A percentile compares a stretch with the other conserved stretches of the same genome.
Evolutionary conservation across 1,139 yeast genomes (phyloP).

Genomic region (Pichia sp.): DNA sequence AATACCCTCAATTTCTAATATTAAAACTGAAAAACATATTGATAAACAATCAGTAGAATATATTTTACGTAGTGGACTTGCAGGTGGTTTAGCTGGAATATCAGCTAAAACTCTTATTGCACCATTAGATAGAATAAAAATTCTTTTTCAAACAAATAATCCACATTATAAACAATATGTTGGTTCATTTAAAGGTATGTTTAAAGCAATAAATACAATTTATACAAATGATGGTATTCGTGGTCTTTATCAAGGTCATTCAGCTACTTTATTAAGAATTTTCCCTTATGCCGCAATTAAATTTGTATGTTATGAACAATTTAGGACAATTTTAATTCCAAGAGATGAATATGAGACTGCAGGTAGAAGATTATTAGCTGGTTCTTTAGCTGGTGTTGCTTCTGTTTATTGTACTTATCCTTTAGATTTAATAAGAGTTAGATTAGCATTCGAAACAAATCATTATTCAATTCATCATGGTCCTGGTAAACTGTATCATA

Average conservation of each 20-base stretch:
- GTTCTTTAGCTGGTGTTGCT: conserved; percentile 81
- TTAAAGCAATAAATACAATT: conserved; percentile 65
- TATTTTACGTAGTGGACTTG: conserved; percentile 75
- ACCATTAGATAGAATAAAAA: conserved; percentile 91
- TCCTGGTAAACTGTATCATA: conserved; percentile 50
- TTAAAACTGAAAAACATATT: conserved; percentile 21
- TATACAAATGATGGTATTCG: conserved; percentile 62
- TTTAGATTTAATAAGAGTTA: conserved; percentile 78
- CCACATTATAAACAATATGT: conserved; percentile 79
- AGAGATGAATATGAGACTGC: conserved; percentile 70
- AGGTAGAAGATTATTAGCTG: conserved; percentile 74
- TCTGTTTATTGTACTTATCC: conserved; percentile 92
- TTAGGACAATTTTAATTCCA: conserved; percentile 74
- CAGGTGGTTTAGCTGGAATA: conserved; percentile 95
- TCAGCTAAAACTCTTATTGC: conserved; percentile 94
- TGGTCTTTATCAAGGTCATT: conserved; percentile 93
- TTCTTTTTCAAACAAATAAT: conserved; percentile 88
- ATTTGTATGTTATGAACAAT: conserved; percentile 95
- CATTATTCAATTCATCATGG: conserved; percentile 29
- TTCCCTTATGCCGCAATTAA: conserved; percentile 98
- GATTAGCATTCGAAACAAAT: conserved; percentile 82
- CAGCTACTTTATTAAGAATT: conserved; percentile 82
- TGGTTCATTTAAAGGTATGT: conserved; percentile 74
- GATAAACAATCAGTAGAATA: conserved; percentile 75
- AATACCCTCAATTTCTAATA: background rate